phyloP scores from a whole-genome alignment of 176 grass and related monocot genomes.

The Ensete ventricosum region DNA sequence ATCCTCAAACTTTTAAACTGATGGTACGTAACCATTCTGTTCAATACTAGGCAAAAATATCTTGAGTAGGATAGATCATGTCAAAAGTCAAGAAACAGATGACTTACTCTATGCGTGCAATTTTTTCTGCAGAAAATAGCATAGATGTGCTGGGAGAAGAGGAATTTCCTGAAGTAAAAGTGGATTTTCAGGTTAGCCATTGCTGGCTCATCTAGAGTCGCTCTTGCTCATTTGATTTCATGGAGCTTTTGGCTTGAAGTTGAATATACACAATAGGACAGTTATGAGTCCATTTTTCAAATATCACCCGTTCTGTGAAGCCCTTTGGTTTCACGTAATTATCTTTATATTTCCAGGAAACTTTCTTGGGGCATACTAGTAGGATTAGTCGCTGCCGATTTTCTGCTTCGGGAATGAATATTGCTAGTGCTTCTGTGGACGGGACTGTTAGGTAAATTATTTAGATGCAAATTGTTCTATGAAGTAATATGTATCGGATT shows the following conservation, averaged over 20 bases:
- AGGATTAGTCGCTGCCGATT: slow-evolving; percentile 75
- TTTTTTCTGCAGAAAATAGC: slow-evolving; percentile 26
- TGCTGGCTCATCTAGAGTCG: not conserved
- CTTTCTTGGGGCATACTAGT: slow-evolving; percentile 97
- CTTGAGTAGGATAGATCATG: not conserved
- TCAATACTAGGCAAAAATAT: not conserved
- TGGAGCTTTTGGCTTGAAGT: too few relatives aligned
- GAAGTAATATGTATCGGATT: not conserved
- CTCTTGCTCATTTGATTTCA: not conserved
- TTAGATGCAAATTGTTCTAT: slow-evolving; percentile 3
- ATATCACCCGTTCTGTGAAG: not conserved
- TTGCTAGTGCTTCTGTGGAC: slow-evolving; percentile 91
- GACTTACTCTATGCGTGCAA: not conserved
- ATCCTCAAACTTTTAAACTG: not conserved
- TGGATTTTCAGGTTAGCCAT: slow-evolving; percentile 72
- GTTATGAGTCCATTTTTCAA: too few relatives aligned
- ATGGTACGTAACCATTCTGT: not conserved
- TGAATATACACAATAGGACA: too few relatives aligned
- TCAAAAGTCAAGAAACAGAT: not conserved
- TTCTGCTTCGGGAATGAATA: slow-evolving; percentile 88
- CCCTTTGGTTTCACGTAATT: not conserved
- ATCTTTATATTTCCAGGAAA: slow-evolving; percentile 49
- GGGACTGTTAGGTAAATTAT: slow-evolving; percentile 84
- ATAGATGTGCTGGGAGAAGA: slow-evolving; percentile 49
- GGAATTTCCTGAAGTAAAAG: slow-evolving; percentile 87